Evolutionary conservation across 179 eudicot species (phyloP).

Genomic region (Spergularia azorica): DNA sequence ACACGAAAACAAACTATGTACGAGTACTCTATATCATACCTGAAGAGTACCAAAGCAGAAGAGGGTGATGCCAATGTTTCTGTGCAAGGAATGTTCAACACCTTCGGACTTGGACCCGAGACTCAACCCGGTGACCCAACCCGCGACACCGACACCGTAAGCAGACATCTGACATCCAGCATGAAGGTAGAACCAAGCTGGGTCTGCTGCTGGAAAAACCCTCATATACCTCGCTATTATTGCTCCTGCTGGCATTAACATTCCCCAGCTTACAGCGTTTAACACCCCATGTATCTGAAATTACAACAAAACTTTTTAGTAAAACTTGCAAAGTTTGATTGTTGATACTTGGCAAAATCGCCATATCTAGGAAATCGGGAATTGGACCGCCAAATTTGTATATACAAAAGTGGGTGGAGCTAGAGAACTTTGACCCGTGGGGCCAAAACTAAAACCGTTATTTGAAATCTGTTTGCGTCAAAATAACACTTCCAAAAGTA

Average conservation of each 20-base stretch:
- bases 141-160: constrained; percentile 56
- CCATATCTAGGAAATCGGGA: too few species aligned
- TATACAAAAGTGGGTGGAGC: too few species aligned
- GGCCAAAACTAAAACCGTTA: too few species aligned
- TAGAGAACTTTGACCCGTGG: too few species aligned
- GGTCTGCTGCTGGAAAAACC: constrained; percentile 55
- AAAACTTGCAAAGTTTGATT: too few species aligned
- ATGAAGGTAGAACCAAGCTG: constrained; percentile 82
- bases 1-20: too few species aligned
- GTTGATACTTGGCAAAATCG: too few species aligned
- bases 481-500: neutral
- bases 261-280: constrained; percentile 71
- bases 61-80: constrained; percentile 56
- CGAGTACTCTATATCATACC: constrained; percentile 31
- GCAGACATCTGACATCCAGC: constrained; percentile 57
- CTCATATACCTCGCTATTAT: constrained; percentile 58
- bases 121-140: constrained; percentile 62
- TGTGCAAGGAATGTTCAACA: constrained; percentile 38
- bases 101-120: constrained; percentile 46
- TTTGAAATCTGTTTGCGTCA: neutral
- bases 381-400: too few species aligned
- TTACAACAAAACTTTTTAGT: neutral
- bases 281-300: constrained; percentile 67
- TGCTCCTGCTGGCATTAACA: constrained; percentile 64
- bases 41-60: constrained; percentile 64